Percentiles rank a stretch among this genome's conserved stretches.
Conservation (phyloP, 345 rosid species). For the Syzygium jambos region DNA sequence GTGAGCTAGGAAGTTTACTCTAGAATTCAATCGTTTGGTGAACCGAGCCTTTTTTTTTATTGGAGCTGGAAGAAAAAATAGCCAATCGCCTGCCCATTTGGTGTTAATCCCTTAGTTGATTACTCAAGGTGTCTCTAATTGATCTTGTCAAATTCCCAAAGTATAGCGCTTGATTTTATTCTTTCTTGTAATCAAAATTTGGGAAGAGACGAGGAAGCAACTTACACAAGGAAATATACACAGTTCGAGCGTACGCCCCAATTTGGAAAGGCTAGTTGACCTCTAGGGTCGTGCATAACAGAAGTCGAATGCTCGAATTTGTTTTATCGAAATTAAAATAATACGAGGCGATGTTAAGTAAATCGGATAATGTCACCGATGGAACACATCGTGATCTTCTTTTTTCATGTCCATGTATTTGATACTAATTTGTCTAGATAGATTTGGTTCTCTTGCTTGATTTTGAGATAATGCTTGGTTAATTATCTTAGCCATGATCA, state of each 20-base stretch:
- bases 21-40: not conserved
- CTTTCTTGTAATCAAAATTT: not conserved
- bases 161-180: not conserved
- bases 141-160: not conserved
- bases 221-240: not conserved
- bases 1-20: not conserved
- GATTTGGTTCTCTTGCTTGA: not conserved
- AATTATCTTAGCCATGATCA: not conserved
- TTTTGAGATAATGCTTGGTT: not conserved
- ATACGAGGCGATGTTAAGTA: not conserved
- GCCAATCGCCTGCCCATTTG: not conserved
- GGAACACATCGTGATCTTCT: not conserved
- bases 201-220: not conserved
- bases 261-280: not conserved
- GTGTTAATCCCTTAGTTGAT: not conserved
- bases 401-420: not conserved
- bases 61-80: not conserved
- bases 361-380: not conserved
- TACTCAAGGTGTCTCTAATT: not conserved
- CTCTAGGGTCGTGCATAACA: rapidly evolving
- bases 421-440: not conserved
- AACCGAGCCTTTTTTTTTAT: not conserved
- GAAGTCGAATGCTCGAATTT: no score
- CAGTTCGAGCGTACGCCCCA: not conserved
- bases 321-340: no score